Base-by-base conservation (phyloP, 2,329 filamentous ascomycete species). In the Aspergillus vadensis region DNA sequence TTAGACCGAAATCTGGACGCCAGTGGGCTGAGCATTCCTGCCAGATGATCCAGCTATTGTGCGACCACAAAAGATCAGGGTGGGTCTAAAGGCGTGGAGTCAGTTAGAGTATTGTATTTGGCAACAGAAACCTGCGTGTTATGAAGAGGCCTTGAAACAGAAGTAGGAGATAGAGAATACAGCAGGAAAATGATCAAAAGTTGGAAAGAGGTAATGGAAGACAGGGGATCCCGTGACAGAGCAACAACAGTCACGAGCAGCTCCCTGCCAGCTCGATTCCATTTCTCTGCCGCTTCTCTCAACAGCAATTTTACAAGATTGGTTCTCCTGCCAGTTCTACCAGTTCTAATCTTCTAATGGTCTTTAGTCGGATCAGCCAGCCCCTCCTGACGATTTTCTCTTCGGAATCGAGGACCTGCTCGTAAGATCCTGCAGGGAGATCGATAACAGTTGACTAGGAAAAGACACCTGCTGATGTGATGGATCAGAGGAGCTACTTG, bases 11-110 rank as follows among this genome's bases (percentile, higher is more conserved):
- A 44, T 23, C 30, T 55, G n/a, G 53, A 55, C 43, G 25, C 39
- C 36, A 47, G 25, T 55, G 25, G 39, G 41, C 53, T 27, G 53
- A 55, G 17, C 19, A 17, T 10, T 25, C 36, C 52, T 30, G 39
- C 39, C 53, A 55, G 43, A 55, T 44, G 53, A 55, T 55, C 39
- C 53, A 55, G 53, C 53, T 30, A 19, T 44, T 55, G 53, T 55
- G 53, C 27, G 12, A 55, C 53, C 52, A 36, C 19, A 27, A 14
- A 14, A 27, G 51, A 23, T 41, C 39, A 39, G 27, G 39, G 30
- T 19, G 36, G 36, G n/a, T 25, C 10, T 32, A 19, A 15, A 27
- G 14, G 17, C 7, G 47, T 32, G 23, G n/a, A 50, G n/a, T 14
- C 27, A n/a, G 15, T 30, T 32, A 27, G 8, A 12, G 17, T n/a